phyloP scores from a whole-genome alignment of 2,329 filamentous ascomycete genomes.

The Claviceps cyperi region DNA sequence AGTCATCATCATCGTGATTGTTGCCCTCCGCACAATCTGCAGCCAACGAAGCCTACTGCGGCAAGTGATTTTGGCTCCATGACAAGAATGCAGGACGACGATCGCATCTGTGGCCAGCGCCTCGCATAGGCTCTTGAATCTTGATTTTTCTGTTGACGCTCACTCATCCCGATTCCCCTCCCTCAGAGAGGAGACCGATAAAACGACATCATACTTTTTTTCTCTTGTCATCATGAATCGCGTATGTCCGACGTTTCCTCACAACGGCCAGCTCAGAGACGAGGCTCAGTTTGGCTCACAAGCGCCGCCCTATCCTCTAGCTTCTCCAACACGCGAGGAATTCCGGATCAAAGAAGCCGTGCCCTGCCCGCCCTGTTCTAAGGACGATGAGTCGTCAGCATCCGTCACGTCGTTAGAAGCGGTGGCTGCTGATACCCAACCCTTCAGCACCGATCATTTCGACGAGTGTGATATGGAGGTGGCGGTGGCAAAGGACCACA shows the following conservation, averaged over 20 bases:
- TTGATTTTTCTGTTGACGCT: no score
- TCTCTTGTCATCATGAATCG: slow-evolving; percentile 7
- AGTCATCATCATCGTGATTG: no score
- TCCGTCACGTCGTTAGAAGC: neutral
- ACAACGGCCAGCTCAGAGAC: slow-evolving; percentile 1
- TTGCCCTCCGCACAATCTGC: no score
- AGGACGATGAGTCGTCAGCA: slow-evolving; percentile 2
- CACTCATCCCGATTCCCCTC: no score
- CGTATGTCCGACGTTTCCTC: neutral
- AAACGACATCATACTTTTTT: slow-evolving; percentile 1
- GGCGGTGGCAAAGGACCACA: neutral
- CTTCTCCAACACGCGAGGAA: neutral
- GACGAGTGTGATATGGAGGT: neutral
- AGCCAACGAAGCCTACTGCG: no score
- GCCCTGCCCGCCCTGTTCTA: neutral
- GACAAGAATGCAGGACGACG: no score
- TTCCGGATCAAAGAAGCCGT: slow-evolving; percentile 1
- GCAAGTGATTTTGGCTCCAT: no score
- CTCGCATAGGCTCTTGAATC: no score
- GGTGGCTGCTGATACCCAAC: slow-evolving; percentile 2
- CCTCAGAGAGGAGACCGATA: no score
- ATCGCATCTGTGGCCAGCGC: no score
- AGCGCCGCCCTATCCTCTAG: neutral
- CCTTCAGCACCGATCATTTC: no score
- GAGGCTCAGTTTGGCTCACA: neutral